Evolutionary conservation across 2,329 filamentous ascomycete genomes (phyloP).

Genomic region (Ophiostoma novo-ulmi): DNA sequence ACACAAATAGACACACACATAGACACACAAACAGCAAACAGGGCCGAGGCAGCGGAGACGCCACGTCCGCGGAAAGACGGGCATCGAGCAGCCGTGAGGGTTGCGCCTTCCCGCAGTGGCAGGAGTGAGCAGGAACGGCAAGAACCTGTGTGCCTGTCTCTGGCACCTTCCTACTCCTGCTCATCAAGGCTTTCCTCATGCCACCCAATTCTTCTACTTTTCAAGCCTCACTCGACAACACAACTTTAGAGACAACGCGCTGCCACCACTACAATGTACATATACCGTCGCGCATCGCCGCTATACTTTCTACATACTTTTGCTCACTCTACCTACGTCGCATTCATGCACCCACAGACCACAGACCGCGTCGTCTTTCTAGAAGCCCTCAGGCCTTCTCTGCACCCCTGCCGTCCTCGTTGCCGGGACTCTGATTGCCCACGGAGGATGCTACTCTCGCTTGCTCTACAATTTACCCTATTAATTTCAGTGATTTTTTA

Average conservation of each 20-base stretch:
- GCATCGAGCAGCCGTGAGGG: not conserved
- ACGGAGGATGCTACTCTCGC: not conserved
- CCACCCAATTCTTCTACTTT: not conserved
- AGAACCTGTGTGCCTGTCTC: not conserved
- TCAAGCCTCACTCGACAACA: not conserved
- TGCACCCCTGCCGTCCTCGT: slow-evolving; percentile 14
- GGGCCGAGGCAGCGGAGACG: slow-evolving; percentile 3
- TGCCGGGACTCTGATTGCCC: slow-evolving; percentile 10
- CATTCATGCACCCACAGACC: not conserved
- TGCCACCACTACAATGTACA: too few relatives aligned
- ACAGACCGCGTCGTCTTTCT: slow-evolving; percentile 12
- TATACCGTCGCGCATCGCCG: too few relatives aligned
- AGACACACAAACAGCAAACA: not conserved
- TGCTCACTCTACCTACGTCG: too few relatives aligned
- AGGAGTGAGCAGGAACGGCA: not conserved
- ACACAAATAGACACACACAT: not conserved
- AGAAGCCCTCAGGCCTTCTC: slow-evolving; percentile 13
- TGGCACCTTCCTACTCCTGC: not conserved
- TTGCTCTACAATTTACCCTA: not conserved
- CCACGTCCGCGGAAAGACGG: slow-evolving; percentile 7
- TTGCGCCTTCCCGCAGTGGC: not conserved
- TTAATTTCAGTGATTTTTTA: not conserved
- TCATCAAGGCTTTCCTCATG: not conserved
- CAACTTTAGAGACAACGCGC: too few relatives aligned
- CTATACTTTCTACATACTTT: too few relatives aligned